Base-by-base conservation (phyloP, 306 rosid genomes). In the Carpinus viminea region DNA sequence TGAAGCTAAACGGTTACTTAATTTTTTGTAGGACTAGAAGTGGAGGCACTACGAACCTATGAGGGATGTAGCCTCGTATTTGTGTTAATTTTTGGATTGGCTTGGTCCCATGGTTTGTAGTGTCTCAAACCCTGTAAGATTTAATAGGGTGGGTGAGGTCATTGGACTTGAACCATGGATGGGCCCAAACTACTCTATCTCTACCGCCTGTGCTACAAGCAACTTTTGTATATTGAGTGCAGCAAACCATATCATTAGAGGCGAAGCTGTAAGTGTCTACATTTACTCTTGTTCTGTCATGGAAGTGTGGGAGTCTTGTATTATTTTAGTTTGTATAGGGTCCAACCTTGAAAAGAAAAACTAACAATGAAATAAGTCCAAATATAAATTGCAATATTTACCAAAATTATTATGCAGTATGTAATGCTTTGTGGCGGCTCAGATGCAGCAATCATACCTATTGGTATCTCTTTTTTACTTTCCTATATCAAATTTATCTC, bases 101-200 rank as follows among this genome's bases (percentile, higher is more conserved):
- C 70, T 31, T 34, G 46, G 18, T 15, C 45, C 46, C 18, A 13
- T 64, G 70, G 46, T 13, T 34, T 34, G 34, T 15, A 12, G n/a
- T 3, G 31, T 17, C 47, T 34, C 45, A 8, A 34, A 36, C 20
- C 45, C 46, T 64, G 2, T 31, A 26, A 31, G 8, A 16, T 64
- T 8, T 64, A 54, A 36, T 34, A 5, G 41, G 70, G n/a, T 26
- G 70, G 65, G 4, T 21, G 12, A 57, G 65, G 65, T 57, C 16
- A 11, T 57, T 24, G 65, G 36, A 9, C 51, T 57, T 57, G 34
- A 57, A 57, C 65, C 26, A 45, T 91, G 97, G 97, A 94, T 94
- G 98, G 98, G 97, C 78, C 98, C 98, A 51, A 94, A 94, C 83
- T 95, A 95, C 85, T 95, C 99, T 53, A 95, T 95, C 78, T 91